phyloP scores from a whole-genome alignment of 75 land plant genomes.

The Picea glauca region DNA sequence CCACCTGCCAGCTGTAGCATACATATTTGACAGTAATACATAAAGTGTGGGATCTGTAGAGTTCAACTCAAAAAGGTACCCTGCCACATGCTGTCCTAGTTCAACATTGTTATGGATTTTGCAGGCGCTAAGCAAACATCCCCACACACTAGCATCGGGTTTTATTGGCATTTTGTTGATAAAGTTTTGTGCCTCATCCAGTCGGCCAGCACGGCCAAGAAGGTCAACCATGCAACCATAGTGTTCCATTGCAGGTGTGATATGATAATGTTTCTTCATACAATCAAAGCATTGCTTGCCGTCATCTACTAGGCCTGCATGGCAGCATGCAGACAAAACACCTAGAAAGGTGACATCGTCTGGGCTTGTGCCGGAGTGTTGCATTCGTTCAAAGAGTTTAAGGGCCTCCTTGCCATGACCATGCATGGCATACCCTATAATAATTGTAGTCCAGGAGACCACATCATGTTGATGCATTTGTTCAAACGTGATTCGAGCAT shows the following conservation, averaged over 20 bases:
- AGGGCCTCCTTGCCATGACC: no score
- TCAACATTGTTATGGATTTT: background rate
- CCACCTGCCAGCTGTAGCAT: background rate
- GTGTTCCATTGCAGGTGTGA: background rate
- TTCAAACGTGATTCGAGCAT: no score
- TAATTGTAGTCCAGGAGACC: no score
- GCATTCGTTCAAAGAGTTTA: background rate
- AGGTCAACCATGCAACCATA: background rate
- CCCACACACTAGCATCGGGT: background rate
- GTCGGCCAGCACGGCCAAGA: background rate
- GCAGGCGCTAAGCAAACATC: background rate
- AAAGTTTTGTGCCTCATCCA: background rate
- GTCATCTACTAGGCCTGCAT: background rate
- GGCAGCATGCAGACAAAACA: conserved; percentile 14
- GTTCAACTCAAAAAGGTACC: background rate
- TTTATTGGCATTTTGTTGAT: background rate
- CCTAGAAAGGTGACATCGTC: conserved; percentile 2
- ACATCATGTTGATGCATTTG: no score
- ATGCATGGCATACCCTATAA: no score
- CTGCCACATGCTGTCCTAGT: background rate
- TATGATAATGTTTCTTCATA: background rate
- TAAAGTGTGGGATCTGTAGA: background rate
- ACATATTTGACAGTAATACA: background rate
- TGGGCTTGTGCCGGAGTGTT: conserved; percentile 12
- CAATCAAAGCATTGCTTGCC: background rate